These are phyloP conservation scores for Amorphotheca resinae DNA, from an alignment of 495 filamentous ascomycete species.

Conservation along the genomic window DNA sequence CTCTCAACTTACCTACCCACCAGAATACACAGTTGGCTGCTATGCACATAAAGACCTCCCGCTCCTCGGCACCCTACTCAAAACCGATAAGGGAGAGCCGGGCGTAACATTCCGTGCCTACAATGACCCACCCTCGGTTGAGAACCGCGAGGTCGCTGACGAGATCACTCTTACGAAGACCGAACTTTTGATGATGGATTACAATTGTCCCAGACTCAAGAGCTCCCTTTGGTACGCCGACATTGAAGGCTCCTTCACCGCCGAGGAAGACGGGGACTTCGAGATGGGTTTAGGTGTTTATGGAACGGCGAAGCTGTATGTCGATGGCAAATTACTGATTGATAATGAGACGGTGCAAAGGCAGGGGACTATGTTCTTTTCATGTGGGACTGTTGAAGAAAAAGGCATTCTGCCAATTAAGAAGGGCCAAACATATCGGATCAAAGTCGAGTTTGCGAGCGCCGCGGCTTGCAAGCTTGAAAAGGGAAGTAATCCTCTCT, in stretches of 20 bases:
- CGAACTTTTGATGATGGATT: constrained; percentile 49
- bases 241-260: constrained; percentile 45
- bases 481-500: constrained; percentile 35
- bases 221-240: constrained; percentile 45
- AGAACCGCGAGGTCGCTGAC: constrained; percentile 38
- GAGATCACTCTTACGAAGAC: constrained; percentile 41
- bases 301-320: constrained; percentile 24
- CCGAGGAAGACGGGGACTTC: constrained; percentile 38
- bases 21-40: constrained; percentile 38
- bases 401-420: constrained; percentile 41
- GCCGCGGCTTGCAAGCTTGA: constrained; percentile 47
- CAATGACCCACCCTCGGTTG: constrained; percentile 36
- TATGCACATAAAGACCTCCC: constrained; percentile 52
- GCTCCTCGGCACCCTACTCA: constrained; percentile 36
- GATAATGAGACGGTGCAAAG: constrained; percentile 38
- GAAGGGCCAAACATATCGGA: constrained; percentile 46
- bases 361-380: constrained; percentile 49
- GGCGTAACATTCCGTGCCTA: constrained; percentile 50
- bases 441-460: constrained; percentile 52
- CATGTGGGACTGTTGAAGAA: constrained; percentile 48
- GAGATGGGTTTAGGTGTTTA: constrained; percentile 54
- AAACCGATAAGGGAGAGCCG: constrained; percentile 32
- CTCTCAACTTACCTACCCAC: constrained; percentile 31
- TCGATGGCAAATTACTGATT: constrained; percentile 1
- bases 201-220: constrained; percentile 43